Base-by-base conservation (phyloP, 1,139 yeast species). In the Lodderomyces jiufengensis region DNA sequence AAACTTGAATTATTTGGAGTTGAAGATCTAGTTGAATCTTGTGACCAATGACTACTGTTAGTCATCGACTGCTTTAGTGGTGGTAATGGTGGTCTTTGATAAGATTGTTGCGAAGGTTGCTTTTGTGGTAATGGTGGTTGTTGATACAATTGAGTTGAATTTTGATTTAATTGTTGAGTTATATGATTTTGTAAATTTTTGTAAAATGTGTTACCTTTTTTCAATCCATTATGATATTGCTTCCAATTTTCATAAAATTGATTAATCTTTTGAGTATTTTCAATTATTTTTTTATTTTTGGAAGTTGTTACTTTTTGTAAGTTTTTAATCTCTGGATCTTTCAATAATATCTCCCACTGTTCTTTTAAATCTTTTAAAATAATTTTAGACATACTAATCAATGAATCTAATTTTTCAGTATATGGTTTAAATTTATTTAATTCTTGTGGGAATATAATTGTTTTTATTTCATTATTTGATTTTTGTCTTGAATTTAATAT, bases 341-440 rank as follows among this genome's bases (percentile, higher is more conserved):
- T 66, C 20, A 77, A 61, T 11, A 87, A 70, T 15, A 61, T 62
- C 37, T 70, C 73, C 80, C 95, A 80, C 22, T 68, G 65, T 7
- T 57, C 55, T 38, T 82, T 80, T 32, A 88, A 64, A 14, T 75
- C 77, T 34, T 64, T 63, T 22, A 87, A 69, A 24, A 80, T 59
- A 4, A 63, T 59, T 31, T 72, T 70, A 53, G 88, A 95, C 35
- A 78, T 79, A 33, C 68, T 72, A 13, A 82, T 70, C 11, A 92
- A 76, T 4, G 79, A 76, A 32, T 81, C 86, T 28, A 92, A 66
- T 37, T 95, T 76, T 3, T 72, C 66, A 38, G 78, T 78, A 47
- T 78, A 80, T 0, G 84, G 84, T 27, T 76, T 75, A 54, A 87
- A 92, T 57, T 92, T 92, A 36, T 73, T 76, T 45, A 92, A 63